These are phyloP conservation scores for Leucosporidium creatinivorum DNA, from an alignment of 768 basidiomycete genomes.

Conservation along the genomic window DNA sequence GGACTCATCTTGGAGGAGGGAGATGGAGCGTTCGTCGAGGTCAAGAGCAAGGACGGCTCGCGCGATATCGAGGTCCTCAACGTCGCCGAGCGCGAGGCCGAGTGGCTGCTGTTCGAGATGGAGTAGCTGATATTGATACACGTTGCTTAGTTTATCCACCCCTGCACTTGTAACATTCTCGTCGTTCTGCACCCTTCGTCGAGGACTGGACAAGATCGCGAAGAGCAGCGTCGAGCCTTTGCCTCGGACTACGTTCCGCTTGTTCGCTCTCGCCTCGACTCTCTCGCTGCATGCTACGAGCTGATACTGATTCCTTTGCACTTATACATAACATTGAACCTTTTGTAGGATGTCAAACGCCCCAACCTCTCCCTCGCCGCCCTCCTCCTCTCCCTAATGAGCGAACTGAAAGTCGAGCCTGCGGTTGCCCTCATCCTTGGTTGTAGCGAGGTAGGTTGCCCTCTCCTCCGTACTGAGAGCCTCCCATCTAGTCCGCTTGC, in stretches of 20 bases:
- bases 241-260: no score
- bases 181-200: neutral
- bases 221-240: no score
- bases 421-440: constrained; percentile 40
- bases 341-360: no score
- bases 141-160: neutral
- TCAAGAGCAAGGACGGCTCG: constrained; percentile 37
- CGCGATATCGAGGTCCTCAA: constrained; percentile 50
- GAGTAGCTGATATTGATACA: constrained; percentile 39
- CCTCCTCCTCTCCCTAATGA: neutral
- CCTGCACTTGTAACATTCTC: neutral
- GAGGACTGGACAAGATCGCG: no score
- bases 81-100: constrained; percentile 57
- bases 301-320: no score
- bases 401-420: constrained; percentile 35
- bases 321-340: neutral
- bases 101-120: constrained; percentile 74
- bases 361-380: neutral
- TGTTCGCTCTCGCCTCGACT: no score
- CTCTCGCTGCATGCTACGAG: no score
- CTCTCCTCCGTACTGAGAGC: constrained; percentile 37
- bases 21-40: constrained; percentile 73
- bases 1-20: constrained; percentile 65
- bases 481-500: constrained; percentile 39
- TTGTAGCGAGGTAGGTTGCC: constrained; percentile 38